Evolutionary conservation across 2,329 filamentous ascomycete species (phyloP), one percentile per base, ranked within the genome.

Genomic region (Monosporascus sp.): DNA sequence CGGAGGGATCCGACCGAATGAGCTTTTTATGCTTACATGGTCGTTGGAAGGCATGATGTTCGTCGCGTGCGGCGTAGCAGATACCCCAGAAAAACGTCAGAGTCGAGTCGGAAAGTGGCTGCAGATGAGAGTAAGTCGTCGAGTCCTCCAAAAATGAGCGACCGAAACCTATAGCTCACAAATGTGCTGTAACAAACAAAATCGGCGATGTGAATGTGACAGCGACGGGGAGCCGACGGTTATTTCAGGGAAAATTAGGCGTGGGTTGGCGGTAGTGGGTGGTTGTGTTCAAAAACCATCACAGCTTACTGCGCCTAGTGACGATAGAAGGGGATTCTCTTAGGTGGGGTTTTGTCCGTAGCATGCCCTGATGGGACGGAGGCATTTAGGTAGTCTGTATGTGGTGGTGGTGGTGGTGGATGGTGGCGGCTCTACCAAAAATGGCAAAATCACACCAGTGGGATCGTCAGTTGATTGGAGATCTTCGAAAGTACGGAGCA

Each of bases 41-140:
- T 64, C 60, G 51, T 57, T 59, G 54, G 60, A 53, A 52, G 63
- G 52, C 64, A 67, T 67, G 51, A 38, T 61, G 52, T 22, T 45
- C n/a, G 52, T 53, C 34, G 51, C 22, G 55, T 31, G 45, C 51
- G 52, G 53, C 50, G 55, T 54, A 52, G 49, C 46, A 50, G 36
- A 24, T 52, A 49, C 44, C 47, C 53, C 24, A 31, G 24, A 27
- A 15, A 45, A 25, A 18, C 3, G 31, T 11, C 31, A 11, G 1
- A 1, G 31, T 34, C 31, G 31, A 14, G 31, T 6, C 37, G 37
- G 22, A 20, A 20, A 20, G 22, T 42, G 22, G 22, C 11, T 42
- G n/a, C 37, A 39, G 37, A 17, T 7, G 15, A 17, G 18, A 39
- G 17, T 39, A 42, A 24, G 39, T 42, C 39, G 8, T 42, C 39